These are phyloP conservation scores for Cercophora newfieldiana DNA, from an alignment of 495 filamentous ascomycete species.

Conservation along the genomic window DNA sequence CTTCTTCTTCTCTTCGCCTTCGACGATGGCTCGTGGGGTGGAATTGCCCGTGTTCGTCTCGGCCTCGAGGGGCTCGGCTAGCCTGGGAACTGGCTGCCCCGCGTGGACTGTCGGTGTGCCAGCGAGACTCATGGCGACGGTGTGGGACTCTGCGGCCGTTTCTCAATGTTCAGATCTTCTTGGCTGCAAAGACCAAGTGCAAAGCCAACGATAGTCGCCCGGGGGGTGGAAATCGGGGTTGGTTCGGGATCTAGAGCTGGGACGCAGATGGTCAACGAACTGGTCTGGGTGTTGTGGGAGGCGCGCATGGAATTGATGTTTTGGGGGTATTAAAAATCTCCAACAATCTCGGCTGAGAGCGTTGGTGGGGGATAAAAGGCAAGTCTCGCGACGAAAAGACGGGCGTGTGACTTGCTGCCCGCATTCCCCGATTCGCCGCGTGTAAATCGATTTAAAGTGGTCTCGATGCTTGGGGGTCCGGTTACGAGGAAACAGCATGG, in stretches of 20 bases:
- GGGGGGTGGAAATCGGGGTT: background rate
- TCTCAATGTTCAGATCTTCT: background rate
- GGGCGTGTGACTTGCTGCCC: slow-evolving; percentile 17
- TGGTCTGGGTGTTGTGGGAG: background rate
- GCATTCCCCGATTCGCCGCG: slow-evolving; percentile 32
- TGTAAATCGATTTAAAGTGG: slow-evolving; percentile 29
- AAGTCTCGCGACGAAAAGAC: slow-evolving; percentile 22
- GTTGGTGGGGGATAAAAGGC: slow-evolving; percentile 24
- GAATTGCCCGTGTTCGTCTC: slow-evolving; percentile 36
- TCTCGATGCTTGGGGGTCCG: slow-evolving; percentile 20
- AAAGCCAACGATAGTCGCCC: background rate
- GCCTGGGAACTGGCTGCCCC: slow-evolving; percentile 24
- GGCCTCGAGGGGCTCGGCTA: slow-evolving; percentile 33
- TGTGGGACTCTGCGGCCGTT: background rate
- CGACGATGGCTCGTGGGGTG: slow-evolving; percentile 36
- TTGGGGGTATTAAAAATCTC: slow-evolving; percentile 8
- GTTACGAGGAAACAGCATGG: background rate
- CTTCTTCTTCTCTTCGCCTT: slow-evolving; percentile 47
- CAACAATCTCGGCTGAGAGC: slow-evolving; percentile 30
- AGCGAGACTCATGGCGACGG: slow-evolving; percentile 31
- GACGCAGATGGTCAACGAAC: slow-evolving; percentile 9
- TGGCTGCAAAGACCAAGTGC: background rate
- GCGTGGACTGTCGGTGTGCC: slow-evolving; percentile 23
- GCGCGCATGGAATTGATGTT: background rate
- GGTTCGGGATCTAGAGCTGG: slow-evolving; percentile 1